A percentile compares a stretch with the other conserved stretches of the same genome.
Evolutionary conservation across 495 filamentous ascomycete species (phyloP).

Genomic region (Xylona heveae): DNA sequence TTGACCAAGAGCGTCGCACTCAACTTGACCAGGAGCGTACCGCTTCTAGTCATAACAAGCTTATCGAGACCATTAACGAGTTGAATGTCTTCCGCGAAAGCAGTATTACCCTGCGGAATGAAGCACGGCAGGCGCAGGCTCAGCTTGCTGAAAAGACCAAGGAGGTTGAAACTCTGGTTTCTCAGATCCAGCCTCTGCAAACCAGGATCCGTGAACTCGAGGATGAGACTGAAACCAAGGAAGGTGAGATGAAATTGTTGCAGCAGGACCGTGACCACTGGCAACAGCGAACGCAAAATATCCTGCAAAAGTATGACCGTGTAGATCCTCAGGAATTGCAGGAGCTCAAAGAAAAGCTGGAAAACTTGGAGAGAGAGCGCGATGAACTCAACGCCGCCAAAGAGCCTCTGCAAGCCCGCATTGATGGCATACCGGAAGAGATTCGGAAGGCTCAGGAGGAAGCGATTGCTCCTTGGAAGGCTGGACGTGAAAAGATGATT

Average conservation of each 20-base stretch:
- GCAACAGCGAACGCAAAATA: constrained; percentile 83
- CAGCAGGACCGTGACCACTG: constrained; percentile 77
- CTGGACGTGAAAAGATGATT: constrained; percentile 28
- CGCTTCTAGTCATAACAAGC: constrained; percentile 57
- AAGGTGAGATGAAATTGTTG: constrained; percentile 67
- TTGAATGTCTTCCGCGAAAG: constrained; percentile 89
- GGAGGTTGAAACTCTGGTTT: constrained; percentile 50
- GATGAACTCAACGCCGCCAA: constrained; percentile 32
- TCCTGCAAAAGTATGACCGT: constrained; percentile 87
- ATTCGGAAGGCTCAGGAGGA: constrained; percentile 27
- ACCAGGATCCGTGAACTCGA: constrained; percentile 58
- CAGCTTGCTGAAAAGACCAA: constrained; percentile 51
- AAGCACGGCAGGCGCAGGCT: constrained; percentile 55
- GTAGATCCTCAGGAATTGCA: constrained; percentile 85
- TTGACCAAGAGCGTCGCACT: constrained; percentile 69
- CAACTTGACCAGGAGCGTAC: constrained; percentile 48
- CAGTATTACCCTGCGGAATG: constrained; percentile 66
- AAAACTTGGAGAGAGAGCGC: constrained; percentile 44
- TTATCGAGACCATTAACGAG: constrained; percentile 85
- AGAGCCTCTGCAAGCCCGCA: constrained; percentile 29
- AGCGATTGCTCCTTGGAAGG: constrained; percentile 16
- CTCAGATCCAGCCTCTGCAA: constrained; percentile 64
- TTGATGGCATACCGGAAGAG: constrained; percentile 27
- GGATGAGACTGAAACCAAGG: constrained; percentile 52
- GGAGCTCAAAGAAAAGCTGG: constrained; percentile 49